Evolutionary conservation across 164 flowering plant genomes (phyloP).

Genomic region (Vitis amurensis): DNA sequence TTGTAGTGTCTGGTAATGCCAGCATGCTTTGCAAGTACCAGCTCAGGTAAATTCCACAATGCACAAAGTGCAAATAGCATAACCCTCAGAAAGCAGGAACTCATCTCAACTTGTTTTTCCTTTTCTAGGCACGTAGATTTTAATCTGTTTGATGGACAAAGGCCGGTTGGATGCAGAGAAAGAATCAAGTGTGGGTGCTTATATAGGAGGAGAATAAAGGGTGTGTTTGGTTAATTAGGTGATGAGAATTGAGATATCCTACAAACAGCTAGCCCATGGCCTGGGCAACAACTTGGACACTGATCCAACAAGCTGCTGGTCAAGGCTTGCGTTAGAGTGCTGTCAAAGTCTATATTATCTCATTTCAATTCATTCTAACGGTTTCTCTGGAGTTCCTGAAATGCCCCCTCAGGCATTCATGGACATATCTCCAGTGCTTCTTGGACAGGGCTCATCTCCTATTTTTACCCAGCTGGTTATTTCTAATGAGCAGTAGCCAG

Average conservation of each 20-base stretch:
- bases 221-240: slow-evolving; percentile 11
- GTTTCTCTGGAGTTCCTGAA: slow-evolving; percentile 1
- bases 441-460: too few relatives aligned
- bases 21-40: slow-evolving; percentile 14
- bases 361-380: background rate
- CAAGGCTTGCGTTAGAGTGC: slow-evolving; percentile 14
- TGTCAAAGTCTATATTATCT: slow-evolving; percentile 1
- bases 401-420: background rate
- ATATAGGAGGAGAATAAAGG: background rate
- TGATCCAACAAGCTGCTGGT: slow-evolving; percentile 6
- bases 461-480: too few relatives aligned
- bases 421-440: too few relatives aligned
- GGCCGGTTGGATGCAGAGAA: background rate
- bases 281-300: background rate
- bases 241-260: background rate
- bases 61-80: slow-evolving; percentile 10
- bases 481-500: background rate
- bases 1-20: slow-evolving; percentile 42
- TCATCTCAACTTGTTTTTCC: slow-evolving; percentile 18
- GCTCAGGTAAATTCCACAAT: slow-evolving; percentile 18
- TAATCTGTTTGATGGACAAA: background rate
- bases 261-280: background rate
- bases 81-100: slow-evolving; percentile 6
- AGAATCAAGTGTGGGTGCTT: background rate
- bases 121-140: background rate